Base-by-base conservation (phyloP, 257 asterid genomes). In the Nicotiana paniculata region DNA sequence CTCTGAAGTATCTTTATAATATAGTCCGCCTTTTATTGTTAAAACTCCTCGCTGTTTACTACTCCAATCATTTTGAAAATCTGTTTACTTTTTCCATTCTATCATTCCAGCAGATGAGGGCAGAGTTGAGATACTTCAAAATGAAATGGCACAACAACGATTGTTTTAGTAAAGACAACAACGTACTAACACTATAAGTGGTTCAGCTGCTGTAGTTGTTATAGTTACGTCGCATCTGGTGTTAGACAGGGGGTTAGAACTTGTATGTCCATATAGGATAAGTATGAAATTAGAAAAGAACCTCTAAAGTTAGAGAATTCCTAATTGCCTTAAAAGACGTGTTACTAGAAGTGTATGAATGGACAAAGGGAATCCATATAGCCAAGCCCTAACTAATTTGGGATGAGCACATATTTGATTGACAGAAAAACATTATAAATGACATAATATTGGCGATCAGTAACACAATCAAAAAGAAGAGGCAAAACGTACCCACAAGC, bases 401-500 rank as follows among this genome's bases (percentile, higher is more conserved):
- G 13, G 39, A 74, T 24, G 39, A 48, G 79, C 61, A 48, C 79
- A 74, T 74, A 26, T 24, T 48, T 46, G 62, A 74, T 48, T 6
- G 59, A 72, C 51, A 13, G 39, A 72, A 35, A 24, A 74, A 74
- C 61, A 24, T 13, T 26, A 74, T 21, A 13, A 21, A 74, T 74
- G 79, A 74, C 8, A 74, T 13, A 13, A 24, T 24, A 74, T 74
- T 48, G 39, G 26, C 28, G 62, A 48, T 24, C 61, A 48, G 61
- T 48, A 13, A 3, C 16, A 74, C 15, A 72, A 72, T 24, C 79
- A 21, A 54, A 84, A 13, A 35, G 9, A 82, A 81, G 78, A 82
- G 55, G 77, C 77, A 62, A 85, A 32, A 65, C 97, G 72, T 95
- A 95, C 98, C 98, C 98, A 77, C 98, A 93, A 88, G 97, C 93